A percentile compares a stretch with the other conserved stretches of the same genome.
These are phyloP conservation scores for Thalassiosira ordinaria DNA, from an alignment of 352 stramenopile genomes.

Conservation along the genomic window DNA sequence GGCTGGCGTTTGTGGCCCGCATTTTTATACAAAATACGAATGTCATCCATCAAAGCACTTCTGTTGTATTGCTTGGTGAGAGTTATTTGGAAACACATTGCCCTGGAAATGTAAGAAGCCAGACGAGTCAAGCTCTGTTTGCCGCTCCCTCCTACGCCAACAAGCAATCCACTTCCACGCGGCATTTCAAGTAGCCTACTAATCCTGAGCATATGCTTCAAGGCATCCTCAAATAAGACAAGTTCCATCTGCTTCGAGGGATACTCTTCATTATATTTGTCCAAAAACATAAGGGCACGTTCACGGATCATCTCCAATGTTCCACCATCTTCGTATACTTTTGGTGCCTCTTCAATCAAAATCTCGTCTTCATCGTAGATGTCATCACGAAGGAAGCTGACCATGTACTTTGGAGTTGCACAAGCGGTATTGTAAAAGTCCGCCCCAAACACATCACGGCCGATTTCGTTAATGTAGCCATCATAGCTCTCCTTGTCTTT, in stretches of 20 bases:
- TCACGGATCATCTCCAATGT: constrained; percentile 91
- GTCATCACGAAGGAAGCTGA: constrained; percentile 97
- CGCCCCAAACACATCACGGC: constrained; percentile 91
- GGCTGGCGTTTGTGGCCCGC: constrained; percentile 95
- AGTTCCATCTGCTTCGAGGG: constrained; percentile 95
- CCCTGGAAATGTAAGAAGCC: constrained; percentile 95
- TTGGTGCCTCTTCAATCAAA: constrained; percentile 92
- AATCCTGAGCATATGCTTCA: constrained; percentile 96
- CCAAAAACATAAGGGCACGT: constrained; percentile 93
- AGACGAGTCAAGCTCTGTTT: constrained; percentile 97
- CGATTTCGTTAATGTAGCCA: constrained; percentile 91
- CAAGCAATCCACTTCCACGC: constrained; percentile 93
- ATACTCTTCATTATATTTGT: constrained; percentile 97
- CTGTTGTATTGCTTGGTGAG: constrained; percentile 99
- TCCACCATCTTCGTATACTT: constrained; percentile 97
- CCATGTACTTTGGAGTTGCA: constrained; percentile 88
- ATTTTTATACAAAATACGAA: constrained; percentile 95
- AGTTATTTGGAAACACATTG: constrained; percentile 97
- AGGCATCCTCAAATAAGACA: constrained; percentile 97
- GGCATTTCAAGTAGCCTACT: constrained; percentile 96
- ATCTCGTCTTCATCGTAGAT: constrained; percentile 96
- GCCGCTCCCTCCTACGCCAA: constrained; percentile 96
- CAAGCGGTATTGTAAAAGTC: constrained; percentile 71
- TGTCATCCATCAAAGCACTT: constrained; percentile 97
- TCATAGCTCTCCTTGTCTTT: constrained; percentile 96